Conservation (phyloP, 768 basidiomycete genomes). For the Collybia sordida region DNA sequence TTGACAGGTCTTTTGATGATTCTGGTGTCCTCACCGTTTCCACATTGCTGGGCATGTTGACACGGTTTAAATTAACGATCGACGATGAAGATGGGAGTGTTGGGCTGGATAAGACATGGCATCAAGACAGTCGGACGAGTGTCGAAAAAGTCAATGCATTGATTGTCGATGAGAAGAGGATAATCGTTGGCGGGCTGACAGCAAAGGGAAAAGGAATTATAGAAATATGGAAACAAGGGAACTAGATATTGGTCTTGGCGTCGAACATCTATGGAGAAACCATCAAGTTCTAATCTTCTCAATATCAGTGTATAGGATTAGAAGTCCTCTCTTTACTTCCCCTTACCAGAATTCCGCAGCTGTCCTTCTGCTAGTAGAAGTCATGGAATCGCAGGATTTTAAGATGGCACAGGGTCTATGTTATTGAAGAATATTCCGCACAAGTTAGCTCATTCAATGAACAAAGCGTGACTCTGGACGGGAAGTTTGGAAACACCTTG, state of each 20-base stretch:
- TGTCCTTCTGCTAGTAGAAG: too few relatives aligned
- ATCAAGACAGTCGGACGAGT: conserved; percentile 33
- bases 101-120: conserved; percentile 45
- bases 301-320: not conserved
- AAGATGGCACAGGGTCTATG: too few relatives aligned
- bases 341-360: too few relatives aligned
- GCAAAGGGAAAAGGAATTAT: conserved; percentile 58
- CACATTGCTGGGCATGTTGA: conserved; percentile 61
- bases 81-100: conserved; percentile 36
- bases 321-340: not conserved
- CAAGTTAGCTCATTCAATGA: not conserved
- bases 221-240: conserved; percentile 53
- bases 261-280: too few relatives aligned
- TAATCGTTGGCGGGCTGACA: conserved; percentile 64
- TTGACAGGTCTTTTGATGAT: conserved; percentile 49
- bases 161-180: conserved; percentile 40
- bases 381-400: too few relatives aligned
- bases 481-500: too few relatives aligned
- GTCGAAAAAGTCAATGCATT: conserved; percentile 70
- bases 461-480: too few relatives aligned
- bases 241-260: too few relatives aligned
- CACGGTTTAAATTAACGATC: conserved; percentile 45
- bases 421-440: not conserved
- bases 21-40: conserved; percentile 49
- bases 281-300: not conserved